Evolutionary conservation across 352 stramenopile species (phyloP), one percentile per base, ranked within the genome.

Genomic region (Pythium rishiriense): DNA sequence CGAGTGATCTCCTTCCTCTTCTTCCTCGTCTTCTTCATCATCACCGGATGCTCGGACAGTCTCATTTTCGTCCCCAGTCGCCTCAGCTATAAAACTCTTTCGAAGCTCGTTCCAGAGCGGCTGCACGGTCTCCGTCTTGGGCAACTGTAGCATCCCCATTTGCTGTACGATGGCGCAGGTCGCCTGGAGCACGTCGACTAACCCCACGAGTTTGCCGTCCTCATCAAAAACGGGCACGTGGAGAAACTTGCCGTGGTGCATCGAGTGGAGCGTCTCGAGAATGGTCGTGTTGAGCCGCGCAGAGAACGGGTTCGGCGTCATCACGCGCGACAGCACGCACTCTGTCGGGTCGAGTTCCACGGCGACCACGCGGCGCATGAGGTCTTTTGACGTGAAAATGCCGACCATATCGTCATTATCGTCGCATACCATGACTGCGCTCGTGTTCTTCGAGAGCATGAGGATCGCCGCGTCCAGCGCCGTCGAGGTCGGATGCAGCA

Each of bases 371-470:
- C 97, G 84, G 26, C 85, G 95, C 93, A 99, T 97, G 72, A 99
- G 82, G 74, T 99, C 97, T 68, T 99, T 99, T 26, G 97, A 96
- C 17, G 96, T 98, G 64, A 99, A 98, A 68, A 99, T 99, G 22
- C 97, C 97, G 14, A 98, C 81, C 54, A 98, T 90, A 26, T 87
- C 70, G 17, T 73, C 72, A 25, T 82, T 72, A 55, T 92, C 81
- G 49, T 97, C 81, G 35, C 98, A 93, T 43, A 98, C 91, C 48
- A 99, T 85, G 39, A 98, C 88, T 21, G 87, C 87, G 28, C 79
- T 92, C 8, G 77, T 92, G 37, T 88, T 91, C 54, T 87, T 87
- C 49, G 84, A 78, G 4, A 94, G 72, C 87, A 96, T 96, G 35
- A 94, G 64, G 29, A 86, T 72, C 10, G 87, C 83, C 41, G 85